phyloP scores from a whole-genome alignment of 768 basidiomycete genomes.

The Tephrocybe sp. region DNA sequence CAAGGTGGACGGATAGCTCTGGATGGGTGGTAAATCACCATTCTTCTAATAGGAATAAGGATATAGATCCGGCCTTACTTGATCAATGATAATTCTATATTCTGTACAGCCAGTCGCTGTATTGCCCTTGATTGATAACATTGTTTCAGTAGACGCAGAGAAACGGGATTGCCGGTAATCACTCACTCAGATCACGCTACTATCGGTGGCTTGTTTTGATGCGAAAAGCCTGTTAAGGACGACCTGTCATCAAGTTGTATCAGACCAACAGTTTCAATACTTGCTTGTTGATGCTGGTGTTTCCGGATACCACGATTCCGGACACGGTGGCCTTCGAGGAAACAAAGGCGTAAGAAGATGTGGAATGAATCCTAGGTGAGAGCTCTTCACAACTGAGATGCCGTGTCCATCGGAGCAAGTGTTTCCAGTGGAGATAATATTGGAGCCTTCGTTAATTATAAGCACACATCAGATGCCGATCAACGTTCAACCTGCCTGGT shows the following conservation, averaged over 20 bases:
- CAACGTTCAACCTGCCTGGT: too few relatives aligned
- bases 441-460: constrained; percentile 39
- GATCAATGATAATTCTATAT: constrained; percentile 62
- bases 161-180: background rate
- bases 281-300: too few relatives aligned
- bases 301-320: too few relatives aligned
- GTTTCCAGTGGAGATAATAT: constrained; percentile 49
- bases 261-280: too few relatives aligned
- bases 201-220: too few relatives aligned
- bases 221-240: too few relatives aligned
- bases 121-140: constrained; percentile 37
- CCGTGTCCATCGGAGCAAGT: constrained; percentile 61
- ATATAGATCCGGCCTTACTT: constrained; percentile 28
- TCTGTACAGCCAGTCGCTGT: constrained; percentile 42
- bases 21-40: constrained; percentile 3
- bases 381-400: constrained; percentile 10
- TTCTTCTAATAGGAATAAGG: background rate
- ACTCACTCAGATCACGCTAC: too few relatives aligned
- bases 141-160: background rate
- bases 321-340: too few relatives aligned
- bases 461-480: too few relatives aligned
- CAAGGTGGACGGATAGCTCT: constrained; percentile 56
- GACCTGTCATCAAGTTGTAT: too few relatives aligned
- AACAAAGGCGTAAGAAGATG: too few relatives aligned
- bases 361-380: too few relatives aligned